Percentiles rank a stretch among this genome's conserved stretches.
These are phyloP conservation scores for Ophiocordyceps camponoti-saundersi DNA, from an alignment of 2,329 filamentous ascomycete species.

Conservation along the genomic window DNA sequence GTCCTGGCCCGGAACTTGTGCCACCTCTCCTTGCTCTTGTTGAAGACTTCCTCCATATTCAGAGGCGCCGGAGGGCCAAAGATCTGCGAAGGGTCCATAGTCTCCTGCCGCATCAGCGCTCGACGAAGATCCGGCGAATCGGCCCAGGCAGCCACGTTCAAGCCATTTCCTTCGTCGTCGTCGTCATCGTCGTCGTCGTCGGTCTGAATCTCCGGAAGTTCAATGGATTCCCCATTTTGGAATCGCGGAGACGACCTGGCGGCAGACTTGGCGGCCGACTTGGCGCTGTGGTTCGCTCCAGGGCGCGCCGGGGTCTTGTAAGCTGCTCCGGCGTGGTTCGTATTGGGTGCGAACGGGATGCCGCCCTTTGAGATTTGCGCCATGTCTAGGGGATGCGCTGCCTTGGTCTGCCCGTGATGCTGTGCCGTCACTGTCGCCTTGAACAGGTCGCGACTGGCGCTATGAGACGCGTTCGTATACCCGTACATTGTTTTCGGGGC, in stretches of 20 bases:
- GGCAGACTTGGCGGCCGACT: constrained; percentile 42
- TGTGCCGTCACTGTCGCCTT: constrained; percentile 50
- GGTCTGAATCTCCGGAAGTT: constrained; percentile 86
- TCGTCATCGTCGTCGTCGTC: constrained; percentile 82
- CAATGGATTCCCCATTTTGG: constrained; percentile 76
- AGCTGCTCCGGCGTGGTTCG: constrained; percentile 33
- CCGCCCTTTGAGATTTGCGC: constrained; percentile 75
- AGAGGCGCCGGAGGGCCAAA: constrained; percentile 81
- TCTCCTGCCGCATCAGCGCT: constrained; percentile 66
- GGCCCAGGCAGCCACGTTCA: constrained; percentile 62
- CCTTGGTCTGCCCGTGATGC: constrained; percentile 46
- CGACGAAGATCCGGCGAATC: constrained; percentile 68
- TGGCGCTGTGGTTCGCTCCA: constrained; percentile 21
- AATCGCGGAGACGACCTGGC: constrained; percentile 65
- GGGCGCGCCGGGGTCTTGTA: constrained; percentile 56
- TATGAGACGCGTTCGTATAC: constrained; percentile 41
- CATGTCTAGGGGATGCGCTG: constrained; percentile 61
- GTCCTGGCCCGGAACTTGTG: constrained; percentile 83
- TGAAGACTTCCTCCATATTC: constrained; percentile 94
- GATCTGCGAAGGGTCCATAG: constrained; percentile 65
- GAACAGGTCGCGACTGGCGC: constrained; percentile 39
- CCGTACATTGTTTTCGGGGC: constrained; percentile 44
- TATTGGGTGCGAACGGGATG: constrained; percentile 70
- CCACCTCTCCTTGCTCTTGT: constrained; percentile 67
- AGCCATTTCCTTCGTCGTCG: constrained; percentile 37